Evolutionary conservation across 2,329 filamentous ascomycete species (phyloP), one percentile per base, ranked within the genome.

Genomic region (Colletotrichum lini): DNA sequence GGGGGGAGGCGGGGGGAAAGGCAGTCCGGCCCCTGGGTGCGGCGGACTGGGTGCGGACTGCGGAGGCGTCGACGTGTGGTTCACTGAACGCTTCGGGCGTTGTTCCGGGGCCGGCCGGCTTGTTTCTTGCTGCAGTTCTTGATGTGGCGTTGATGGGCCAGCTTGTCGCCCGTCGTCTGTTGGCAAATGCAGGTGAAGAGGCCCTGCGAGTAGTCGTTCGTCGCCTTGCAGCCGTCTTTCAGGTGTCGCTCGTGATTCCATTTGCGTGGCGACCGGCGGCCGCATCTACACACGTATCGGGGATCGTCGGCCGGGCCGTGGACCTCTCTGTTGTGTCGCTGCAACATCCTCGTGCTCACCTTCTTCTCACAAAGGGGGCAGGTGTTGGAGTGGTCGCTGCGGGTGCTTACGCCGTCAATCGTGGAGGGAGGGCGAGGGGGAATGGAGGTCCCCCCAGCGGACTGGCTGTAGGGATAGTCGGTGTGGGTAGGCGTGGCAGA

Each of bases 221-320:
- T 21, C 30, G 2, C 7, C 9, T 16, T 40, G 21, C 62, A 65
- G 9, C n/a, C 58, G 2, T 15, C 18, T 8, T 9, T 35, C 5
- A 65, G 2, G 26, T 65, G 62, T 6, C 62, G 30, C 1, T 4
- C 13, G 44, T 65, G 42, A 6, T 65, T 59, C 0, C 2, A 15
- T 16, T 59, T 65, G 44, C 63, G 53, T 3, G 53, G 16, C n/a
- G 35, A 30, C 21, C 3, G 8, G 44, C 42, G 35, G 4, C 4
- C 7, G 16, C 63, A 65, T 40, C 58, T 65, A 42, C 63, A 65
- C 1, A 9, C 7, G 44, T 65, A 65, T 2, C 50, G 18, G 13
- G 30, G 63, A 5, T 49, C 63, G 30, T n/a, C 18, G 26, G 26
- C 26, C 26, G 26, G 26, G 26, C 26, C 26, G 26, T 26, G 26